Base-by-base conservation (phyloP, 129 eudicot genomes). In the Lactuca sativa region DNA sequence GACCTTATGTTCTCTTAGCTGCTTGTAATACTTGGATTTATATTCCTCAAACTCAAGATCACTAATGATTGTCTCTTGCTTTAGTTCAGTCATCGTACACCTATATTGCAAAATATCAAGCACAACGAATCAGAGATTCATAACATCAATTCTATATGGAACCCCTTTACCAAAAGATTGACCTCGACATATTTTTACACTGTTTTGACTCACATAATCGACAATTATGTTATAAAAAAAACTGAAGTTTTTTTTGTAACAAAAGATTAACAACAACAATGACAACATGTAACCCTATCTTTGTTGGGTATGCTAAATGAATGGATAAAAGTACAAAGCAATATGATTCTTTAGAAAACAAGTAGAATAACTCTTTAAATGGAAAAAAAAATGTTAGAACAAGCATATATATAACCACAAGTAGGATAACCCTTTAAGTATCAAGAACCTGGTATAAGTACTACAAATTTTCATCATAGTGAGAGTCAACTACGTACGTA, bases 1-100 rank as follows among this genome's bases (percentile, higher is more conserved):
- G 25, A 25, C 56, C 14, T 4, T 10, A 14, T 71, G 85, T 48
- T 70, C 80, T 69, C 69, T 83, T 65, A 88, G 68, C 18, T 85
- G 82, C 63, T 75, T 54, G 49, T 85, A 73, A 75, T 81, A 88
- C 69, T 59, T 72, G 56, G 56, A 57, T 48, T 59, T 84, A 57
- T 78, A 76, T 7, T 78, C 82, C 47, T 78, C 83, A 17, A 83
- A 51, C 77, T 81, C 86, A 8, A 69, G 71, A 61, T 85, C 85
- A 55, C 77, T 70, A 33, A 41, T 15, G 43, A 51, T 12, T 54
- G 58, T 63, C 65, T 68, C 74, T 75, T 41, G 74, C 68, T 77
- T 79, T 72, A 31, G 67, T 58, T 21, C 54, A 56, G 80, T 78
- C 95, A 85, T 85, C 44, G 4, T 75, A 9, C 51, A 38, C 82